A percentile compares a stretch with the other conserved stretches of the same genome.
Conservation (phyloP, 192 early-diverging fungal genomes). For the Podila clonocystis region DNA sequence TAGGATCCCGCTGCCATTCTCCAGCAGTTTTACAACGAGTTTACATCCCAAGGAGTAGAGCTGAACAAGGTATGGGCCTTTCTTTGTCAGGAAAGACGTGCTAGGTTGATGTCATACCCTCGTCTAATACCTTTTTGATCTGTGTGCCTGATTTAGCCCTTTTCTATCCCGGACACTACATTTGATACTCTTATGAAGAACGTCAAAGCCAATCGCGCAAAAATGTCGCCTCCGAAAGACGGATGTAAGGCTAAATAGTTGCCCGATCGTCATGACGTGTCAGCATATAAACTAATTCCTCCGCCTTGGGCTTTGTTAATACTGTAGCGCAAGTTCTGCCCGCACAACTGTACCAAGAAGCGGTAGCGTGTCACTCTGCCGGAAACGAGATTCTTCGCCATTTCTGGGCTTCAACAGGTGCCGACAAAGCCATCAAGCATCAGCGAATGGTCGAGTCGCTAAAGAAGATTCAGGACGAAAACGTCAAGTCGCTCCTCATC, state of each 20-base stretch:
- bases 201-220: conserved; percentile 43
- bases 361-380: conserved; percentile 56
- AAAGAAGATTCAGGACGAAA: conserved; percentile 53
- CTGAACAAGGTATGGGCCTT: conserved; percentile 18
- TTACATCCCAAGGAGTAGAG: conserved; percentile 16
- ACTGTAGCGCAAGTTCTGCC: conserved; percentile 48
- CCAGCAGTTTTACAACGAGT: conserved; percentile 10
- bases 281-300: neutral
- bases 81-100: neutral
- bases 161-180: conserved; percentile 20
- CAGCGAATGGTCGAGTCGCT: conserved; percentile 58
- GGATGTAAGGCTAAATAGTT: conserved; percentile 23
- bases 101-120: neutral
- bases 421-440: conserved; percentile 60
- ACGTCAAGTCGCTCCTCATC: conserved; percentile 50
- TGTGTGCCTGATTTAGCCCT: conserved; percentile 12
- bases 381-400: conserved; percentile 66
- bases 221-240: conserved; percentile 41
- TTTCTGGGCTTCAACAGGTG: conserved; percentile 61
- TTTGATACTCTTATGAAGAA: conserved; percentile 40
- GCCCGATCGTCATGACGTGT: neutral
- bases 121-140: neutral
- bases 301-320: neutral
- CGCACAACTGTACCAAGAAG: conserved; percentile 49
- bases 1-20: conserved; percentile 38